Evolutionary conservation across 2,329 filamentous ascomycete species (phyloP).

Genomic region (Zymoseptoria brevis): DNA sequence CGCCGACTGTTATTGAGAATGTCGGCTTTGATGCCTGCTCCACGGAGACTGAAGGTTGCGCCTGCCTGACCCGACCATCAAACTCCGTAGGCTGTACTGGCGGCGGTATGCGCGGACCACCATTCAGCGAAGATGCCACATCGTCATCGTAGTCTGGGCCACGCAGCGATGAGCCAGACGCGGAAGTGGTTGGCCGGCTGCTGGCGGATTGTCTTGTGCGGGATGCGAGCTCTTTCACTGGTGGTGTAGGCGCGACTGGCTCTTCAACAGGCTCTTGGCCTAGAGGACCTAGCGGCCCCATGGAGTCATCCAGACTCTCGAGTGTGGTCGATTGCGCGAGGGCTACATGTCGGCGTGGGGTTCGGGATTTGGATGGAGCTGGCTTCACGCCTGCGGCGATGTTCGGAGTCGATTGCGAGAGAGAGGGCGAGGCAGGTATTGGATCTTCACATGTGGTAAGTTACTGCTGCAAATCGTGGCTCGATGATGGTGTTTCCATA

Average conservation of each 20-base stretch:
- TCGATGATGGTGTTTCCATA: neutral
- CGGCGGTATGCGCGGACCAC: slow-evolving; percentile 54
- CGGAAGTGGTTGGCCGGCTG: slow-evolving; percentile 38
- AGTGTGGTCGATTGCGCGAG: slow-evolving; percentile 72
- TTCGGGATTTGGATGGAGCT: slow-evolving; percentile 36
- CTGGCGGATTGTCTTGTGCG: slow-evolving; percentile 33
- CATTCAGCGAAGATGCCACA: slow-evolving; percentile 41
- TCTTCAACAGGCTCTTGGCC: slow-evolving; percentile 45
- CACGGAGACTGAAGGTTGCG: slow-evolving; percentile 74
- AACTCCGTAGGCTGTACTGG: slow-evolving; percentile 47
- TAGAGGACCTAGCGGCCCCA: slow-evolving; percentile 67
- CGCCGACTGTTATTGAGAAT: slow-evolving; percentile 85
- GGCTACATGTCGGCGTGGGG: slow-evolving; percentile 56
- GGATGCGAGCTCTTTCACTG: slow-evolving; percentile 52
- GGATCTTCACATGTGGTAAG: neutral
- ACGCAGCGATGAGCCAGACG: slow-evolving; percentile 44
- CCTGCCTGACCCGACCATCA: slow-evolving; percentile 41
- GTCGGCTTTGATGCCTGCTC: slow-evolving; percentile 89
- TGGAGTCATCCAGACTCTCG: slow-evolving; percentile 63
- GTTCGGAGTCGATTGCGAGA: slow-evolving; percentile 15
- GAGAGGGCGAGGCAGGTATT: slow-evolving; percentile 5
- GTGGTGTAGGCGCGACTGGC: slow-evolving; percentile 53
- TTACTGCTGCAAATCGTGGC: neutral
- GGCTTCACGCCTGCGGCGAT: slow-evolving; percentile 21
- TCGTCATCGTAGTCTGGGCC: slow-evolving; percentile 58